These are phyloP conservation scores for Fraxinus greggii DNA, from an alignment of 305 asterid genomes.

Conservation along the genomic window DNA sequence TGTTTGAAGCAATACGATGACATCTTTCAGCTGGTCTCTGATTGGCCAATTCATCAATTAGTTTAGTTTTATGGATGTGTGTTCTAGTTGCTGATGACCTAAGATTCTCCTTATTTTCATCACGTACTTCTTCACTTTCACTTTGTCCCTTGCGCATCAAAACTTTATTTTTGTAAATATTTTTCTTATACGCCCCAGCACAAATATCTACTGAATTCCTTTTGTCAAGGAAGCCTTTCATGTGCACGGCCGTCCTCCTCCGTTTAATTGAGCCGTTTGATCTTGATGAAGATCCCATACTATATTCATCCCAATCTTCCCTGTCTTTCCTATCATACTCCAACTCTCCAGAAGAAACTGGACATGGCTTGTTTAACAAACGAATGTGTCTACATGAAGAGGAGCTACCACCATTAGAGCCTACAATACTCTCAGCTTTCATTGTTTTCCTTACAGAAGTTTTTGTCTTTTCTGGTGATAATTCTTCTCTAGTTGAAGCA, in stretches of 20 bases:
- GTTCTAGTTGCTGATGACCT: slow-evolving; percentile 22
- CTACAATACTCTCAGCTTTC: slow-evolving; percentile 27
- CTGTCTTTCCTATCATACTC: slow-evolving; percentile 23
- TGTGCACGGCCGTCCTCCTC: background rate
- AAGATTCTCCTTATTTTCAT: slow-evolving; percentile 33
- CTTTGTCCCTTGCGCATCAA: slow-evolving; percentile 28
- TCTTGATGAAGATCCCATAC: slow-evolving; percentile 11
- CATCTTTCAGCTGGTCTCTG: slow-evolving; percentile 39
- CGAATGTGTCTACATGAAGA: slow-evolving; percentile 10
- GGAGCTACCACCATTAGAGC: slow-evolving; percentile 18
- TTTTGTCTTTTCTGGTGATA: slow-evolving; percentile 21
- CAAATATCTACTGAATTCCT: slow-evolving; percentile 20
- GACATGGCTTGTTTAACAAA: slow-evolving; percentile 22
- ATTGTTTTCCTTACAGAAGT: slow-evolving; percentile 19
- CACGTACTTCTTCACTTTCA: slow-evolving; percentile 47
- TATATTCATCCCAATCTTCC: slow-evolving; percentile 12
- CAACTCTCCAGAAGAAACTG: slow-evolving; percentile 29
- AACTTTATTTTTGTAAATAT: slow-evolving; percentile 14
- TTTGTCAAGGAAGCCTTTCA: slow-evolving; percentile 23
- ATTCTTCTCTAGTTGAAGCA: slow-evolving; percentile 17
- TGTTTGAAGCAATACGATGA: slow-evolving; percentile 33
- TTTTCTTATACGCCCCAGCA: slow-evolving; percentile 30
- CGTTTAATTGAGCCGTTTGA: slow-evolving; percentile 6
- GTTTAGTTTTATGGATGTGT: slow-evolving; percentile 24
- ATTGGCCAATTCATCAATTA: slow-evolving; percentile 20